phyloP scores from a whole-genome alignment of 192 early-diverging fungal genomes.

The Mortierella claussenii region DNA sequence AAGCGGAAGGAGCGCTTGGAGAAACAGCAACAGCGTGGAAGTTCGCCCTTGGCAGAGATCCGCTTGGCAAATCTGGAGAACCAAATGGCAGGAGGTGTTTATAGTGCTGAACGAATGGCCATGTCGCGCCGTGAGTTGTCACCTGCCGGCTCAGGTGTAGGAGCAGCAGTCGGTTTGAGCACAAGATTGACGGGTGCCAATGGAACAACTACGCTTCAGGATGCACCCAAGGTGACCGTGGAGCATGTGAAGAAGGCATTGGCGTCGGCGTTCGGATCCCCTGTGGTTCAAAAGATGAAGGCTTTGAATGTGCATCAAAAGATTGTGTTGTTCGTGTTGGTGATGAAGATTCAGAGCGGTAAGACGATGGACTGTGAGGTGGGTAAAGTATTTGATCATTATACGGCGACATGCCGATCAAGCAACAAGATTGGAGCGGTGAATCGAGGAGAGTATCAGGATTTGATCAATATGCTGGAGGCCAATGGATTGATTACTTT shows the following conservation, averaged over 20 bases:
- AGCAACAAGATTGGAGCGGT: slow-evolving; percentile 69
- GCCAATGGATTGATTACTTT: slow-evolving; percentile 71
- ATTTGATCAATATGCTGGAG: slow-evolving; percentile 80
- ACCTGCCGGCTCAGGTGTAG: slow-evolving; percentile 1
- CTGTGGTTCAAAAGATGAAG: slow-evolving; percentile 70
- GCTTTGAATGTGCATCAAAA: slow-evolving; percentile 84
- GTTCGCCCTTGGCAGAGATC: slow-evolving; percentile 18
- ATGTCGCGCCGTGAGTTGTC: background rate
- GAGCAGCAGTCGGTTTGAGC: background rate
- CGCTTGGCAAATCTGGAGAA: slow-evolving; percentile 27
- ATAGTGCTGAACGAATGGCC: background rate
- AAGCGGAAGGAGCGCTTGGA: slow-evolving; percentile 58
- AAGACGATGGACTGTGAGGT: slow-evolving; percentile 60
- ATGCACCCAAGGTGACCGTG: slow-evolving; percentile 80
- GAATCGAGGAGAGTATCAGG: slow-evolving; percentile 78
- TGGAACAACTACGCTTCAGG: slow-evolving; percentile 17
- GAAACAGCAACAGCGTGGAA: slow-evolving; percentile 23
- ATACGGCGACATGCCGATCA: slow-evolving; percentile 61
- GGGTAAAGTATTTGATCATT: slow-evolving; percentile 72
- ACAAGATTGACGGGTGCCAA: background rate
- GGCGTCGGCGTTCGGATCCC: slow-evolving; percentile 67
- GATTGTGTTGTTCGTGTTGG: slow-evolving; percentile 72
- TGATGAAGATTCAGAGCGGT: slow-evolving; percentile 58
- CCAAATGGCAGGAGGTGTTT: slow-evolving; percentile 10
- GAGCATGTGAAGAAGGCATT: slow-evolving; percentile 82